These are phyloP conservation scores for Ruellia speciosa DNA, from an alignment of 305 asterid genomes.

Conservation along the genomic window DNA sequence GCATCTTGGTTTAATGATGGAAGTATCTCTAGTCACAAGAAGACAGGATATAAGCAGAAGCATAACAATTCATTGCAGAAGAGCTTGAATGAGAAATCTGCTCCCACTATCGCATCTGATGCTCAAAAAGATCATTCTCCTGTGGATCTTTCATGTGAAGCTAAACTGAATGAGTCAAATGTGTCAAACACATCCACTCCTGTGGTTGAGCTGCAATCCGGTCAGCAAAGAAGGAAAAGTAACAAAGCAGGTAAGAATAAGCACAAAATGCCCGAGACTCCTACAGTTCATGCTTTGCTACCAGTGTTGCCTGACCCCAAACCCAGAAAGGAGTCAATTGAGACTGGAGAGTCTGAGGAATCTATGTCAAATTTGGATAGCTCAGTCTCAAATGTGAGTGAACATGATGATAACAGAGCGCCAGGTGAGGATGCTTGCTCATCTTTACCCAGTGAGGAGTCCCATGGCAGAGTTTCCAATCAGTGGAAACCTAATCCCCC, in stretches of 20 bases:
- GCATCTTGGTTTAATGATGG: slow-evolving; percentile 41
- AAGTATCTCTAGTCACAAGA: slow-evolving; percentile 38
- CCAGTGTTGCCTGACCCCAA: slow-evolving; percentile 25
- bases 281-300: slow-evolving; percentile 27
- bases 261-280: slow-evolving; percentile 45
- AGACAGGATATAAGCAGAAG: slow-evolving; percentile 50
- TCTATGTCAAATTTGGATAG: slow-evolving; percentile 31
- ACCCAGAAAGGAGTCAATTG: slow-evolving; percentile 30
- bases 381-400: slow-evolving; percentile 29
- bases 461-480: slow-evolving; percentile 40
- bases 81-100: slow-evolving; percentile 34
- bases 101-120: slow-evolving; percentile 25
- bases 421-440: slow-evolving; percentile 33
- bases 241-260: slow-evolving; percentile 46
- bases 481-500: slow-evolving; percentile 61
- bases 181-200: slow-evolving; percentile 27
- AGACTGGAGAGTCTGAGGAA: slow-evolving; percentile 33
- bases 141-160: slow-evolving; percentile 34
- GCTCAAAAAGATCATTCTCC: slow-evolving; percentile 28
- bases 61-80: slow-evolving; percentile 34
- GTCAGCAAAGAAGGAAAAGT: slow-evolving; percentile 53
- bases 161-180: slow-evolving; percentile 30
- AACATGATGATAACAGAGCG: slow-evolving; percentile 27
- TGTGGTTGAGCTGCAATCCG: slow-evolving; percentile 31
- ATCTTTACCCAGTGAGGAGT: slow-evolving; percentile 41